Conservation (phyloP, 2,329 filamentous ascomycete genomes). For the Diaporthe vaccinii region DNA sequence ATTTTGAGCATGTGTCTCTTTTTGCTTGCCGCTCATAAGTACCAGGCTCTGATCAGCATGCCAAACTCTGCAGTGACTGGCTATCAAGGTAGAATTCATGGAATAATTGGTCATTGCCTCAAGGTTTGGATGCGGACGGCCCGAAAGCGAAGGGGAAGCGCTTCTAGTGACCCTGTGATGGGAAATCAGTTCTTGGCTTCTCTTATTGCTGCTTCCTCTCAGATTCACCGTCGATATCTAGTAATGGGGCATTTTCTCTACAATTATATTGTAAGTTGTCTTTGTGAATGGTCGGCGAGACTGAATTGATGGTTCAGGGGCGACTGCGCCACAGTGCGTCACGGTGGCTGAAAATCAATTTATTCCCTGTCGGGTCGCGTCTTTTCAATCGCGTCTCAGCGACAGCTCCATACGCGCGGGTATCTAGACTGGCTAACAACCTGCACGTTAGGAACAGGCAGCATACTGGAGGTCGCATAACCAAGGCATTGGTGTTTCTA, state of each 20-base stretch:
- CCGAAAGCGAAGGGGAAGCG: not conserved
- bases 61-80: not conserved
- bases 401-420: not conserved
- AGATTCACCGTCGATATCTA: not conserved
- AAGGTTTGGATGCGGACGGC: not conserved
- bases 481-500: not conserved
- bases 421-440: not conserved
- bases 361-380: constrained; percentile 24
- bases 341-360: constrained; percentile 37
- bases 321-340: constrained; percentile 24
- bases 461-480: not conserved
- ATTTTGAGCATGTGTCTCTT: no score
- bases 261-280: not conserved
- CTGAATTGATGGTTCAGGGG: constrained; percentile 19
- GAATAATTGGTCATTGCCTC: not conserved
- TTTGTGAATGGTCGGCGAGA: not conserved
- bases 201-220: not conserved
- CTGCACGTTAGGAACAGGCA: not conserved
- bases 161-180: not conserved
- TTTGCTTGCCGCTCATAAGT: not conserved
- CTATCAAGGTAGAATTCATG: not conserved
- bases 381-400: constrained; percentile 17
- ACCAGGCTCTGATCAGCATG: not conserved
- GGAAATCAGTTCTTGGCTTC: no score
- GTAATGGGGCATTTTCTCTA: not conserved